A percentile compares a stretch with the other conserved stretches of the same genome.
Evolutionary conservation across 306 rosid species (phyloP).

Genomic region (Castanea crenata): DNA sequence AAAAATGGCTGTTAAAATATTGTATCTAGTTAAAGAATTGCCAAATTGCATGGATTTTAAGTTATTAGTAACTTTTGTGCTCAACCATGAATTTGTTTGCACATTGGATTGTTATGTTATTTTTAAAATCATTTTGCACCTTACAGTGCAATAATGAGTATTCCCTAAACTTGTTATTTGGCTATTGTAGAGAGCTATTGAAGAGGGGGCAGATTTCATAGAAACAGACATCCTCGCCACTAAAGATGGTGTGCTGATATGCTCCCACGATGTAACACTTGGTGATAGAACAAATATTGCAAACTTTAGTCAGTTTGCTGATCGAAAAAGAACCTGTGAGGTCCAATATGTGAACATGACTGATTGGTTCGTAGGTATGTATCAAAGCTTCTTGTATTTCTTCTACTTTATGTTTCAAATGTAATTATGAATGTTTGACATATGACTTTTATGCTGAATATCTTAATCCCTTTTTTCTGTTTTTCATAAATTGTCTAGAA

Average conservation of each 20-base stretch:
- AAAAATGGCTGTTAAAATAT: too few relatives aligned
- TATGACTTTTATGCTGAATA: too few relatives aligned
- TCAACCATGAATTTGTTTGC: neutral
- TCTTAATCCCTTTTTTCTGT: too few relatives aligned
- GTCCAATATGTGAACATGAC: conserved; percentile 64
- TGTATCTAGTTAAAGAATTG: too few relatives aligned
- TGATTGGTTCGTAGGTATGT: conserved; percentile 69
- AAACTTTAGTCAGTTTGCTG: conserved; percentile 52
- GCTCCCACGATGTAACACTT: conserved; percentile 80
- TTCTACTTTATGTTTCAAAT: neutral
- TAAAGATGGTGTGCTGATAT: conserved; percentile 79
- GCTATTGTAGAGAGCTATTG: conserved; percentile 76
- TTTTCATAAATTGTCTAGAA: too few relatives aligned
- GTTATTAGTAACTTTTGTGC: too few relatives aligned
- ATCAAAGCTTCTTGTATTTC: neutral
- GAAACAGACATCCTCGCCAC: conserved; percentile 84
- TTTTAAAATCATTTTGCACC: neutral
- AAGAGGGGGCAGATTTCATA: conserved; percentile 96
- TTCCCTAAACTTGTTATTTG: neutral
- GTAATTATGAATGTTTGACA: neutral
- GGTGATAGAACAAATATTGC: conserved; percentile 71
- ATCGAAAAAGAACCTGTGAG: conserved; percentile 75
- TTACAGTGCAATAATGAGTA: neutral
- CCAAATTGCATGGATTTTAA: neutral
- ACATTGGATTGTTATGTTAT: neutral